These are phyloP conservation scores for Aspergillus tamarii DNA, from an alignment of 2,329 filamentous ascomycete species.

Conservation along the genomic window DNA sequence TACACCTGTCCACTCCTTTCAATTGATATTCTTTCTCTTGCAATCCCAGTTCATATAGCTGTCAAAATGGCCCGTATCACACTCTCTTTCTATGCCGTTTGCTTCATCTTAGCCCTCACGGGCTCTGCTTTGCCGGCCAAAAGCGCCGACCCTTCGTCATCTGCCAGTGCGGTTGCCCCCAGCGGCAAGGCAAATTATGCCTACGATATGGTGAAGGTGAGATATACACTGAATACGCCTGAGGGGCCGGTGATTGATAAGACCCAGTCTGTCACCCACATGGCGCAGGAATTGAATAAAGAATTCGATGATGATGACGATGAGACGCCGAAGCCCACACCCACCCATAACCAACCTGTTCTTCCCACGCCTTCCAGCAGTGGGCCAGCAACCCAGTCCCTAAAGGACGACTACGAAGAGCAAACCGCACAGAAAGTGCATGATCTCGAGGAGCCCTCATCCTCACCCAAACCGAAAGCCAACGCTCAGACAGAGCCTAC, in stretches of 20 bases:
- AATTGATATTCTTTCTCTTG: constrained; percentile 7
- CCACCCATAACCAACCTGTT: background rate
- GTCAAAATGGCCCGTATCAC: constrained; percentile 37
- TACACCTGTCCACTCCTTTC: constrained; percentile 19
- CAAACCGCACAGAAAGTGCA: background rate
- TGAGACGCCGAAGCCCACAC: background rate
- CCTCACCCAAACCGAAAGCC: background rate
- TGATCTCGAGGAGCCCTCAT: background rate
- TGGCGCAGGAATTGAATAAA: constrained; percentile 21
- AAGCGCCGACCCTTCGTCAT: background rate
- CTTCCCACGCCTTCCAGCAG: background rate
- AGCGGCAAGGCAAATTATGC: background rate
- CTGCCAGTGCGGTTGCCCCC: background rate
- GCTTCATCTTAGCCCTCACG: constrained; percentile 34
- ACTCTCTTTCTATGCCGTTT: constrained; percentile 32
- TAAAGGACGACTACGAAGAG: background rate
- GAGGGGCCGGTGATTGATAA: background rate
- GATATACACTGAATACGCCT: background rate
- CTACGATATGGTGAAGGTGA: constrained; percentile 24
- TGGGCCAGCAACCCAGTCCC: background rate
- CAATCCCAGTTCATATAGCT: background rate
- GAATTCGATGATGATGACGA: constrained; percentile 4
- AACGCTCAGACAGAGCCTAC: background rate
- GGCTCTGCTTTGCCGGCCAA: constrained; percentile 34
- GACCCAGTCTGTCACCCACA: constrained; percentile 20